phyloP scores from a whole-genome alignment of 495 filamentous ascomycete species.

The Lasiosphaeria ovina region DNA sequence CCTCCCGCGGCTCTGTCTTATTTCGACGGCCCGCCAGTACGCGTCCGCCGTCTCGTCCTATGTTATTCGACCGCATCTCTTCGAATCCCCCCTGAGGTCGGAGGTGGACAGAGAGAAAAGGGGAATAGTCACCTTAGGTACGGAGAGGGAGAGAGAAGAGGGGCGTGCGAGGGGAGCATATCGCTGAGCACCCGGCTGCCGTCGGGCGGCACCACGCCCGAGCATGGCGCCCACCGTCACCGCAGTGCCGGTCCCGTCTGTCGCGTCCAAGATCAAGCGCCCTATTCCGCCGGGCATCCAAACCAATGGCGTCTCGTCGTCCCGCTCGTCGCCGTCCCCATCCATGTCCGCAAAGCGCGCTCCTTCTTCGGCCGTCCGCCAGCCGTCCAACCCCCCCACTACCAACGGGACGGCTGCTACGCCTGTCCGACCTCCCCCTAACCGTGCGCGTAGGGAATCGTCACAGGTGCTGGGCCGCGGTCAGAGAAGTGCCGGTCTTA shows the following conservation, averaged over 20 bases:
- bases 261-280: slow-evolving; percentile 69
- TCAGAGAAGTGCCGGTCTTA: slow-evolving; percentile 42
- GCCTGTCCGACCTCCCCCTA: slow-evolving; percentile 45
- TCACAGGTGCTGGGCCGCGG: slow-evolving; percentile 37
- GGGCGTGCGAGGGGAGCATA: neutral
- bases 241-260: slow-evolving; percentile 49
- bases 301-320: slow-evolving; percentile 63
- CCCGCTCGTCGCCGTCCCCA: slow-evolving; percentile 66
- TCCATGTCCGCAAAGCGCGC: slow-evolving; percentile 62
- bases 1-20: neutral
- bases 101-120: neutral
- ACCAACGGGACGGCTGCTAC: slow-evolving; percentile 37
- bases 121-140: too few relatives aligned
- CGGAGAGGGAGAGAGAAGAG: too few relatives aligned
- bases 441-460: slow-evolving; percentile 52
- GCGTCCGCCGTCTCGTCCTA: neutral
- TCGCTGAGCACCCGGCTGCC: neutral
- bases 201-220: slow-evolving; percentile 13
- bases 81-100: neutral
- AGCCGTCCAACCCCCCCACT: slow-evolving; percentile 39
- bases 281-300: slow-evolving; percentile 67
- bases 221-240: slow-evolving; percentile 48
- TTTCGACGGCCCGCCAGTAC: neutral
- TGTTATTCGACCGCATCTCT: neutral
- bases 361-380: slow-evolving; percentile 39